Base-by-base conservation (phyloP, 164 flowering plant genomes). In the Annona cherimola region DNA sequence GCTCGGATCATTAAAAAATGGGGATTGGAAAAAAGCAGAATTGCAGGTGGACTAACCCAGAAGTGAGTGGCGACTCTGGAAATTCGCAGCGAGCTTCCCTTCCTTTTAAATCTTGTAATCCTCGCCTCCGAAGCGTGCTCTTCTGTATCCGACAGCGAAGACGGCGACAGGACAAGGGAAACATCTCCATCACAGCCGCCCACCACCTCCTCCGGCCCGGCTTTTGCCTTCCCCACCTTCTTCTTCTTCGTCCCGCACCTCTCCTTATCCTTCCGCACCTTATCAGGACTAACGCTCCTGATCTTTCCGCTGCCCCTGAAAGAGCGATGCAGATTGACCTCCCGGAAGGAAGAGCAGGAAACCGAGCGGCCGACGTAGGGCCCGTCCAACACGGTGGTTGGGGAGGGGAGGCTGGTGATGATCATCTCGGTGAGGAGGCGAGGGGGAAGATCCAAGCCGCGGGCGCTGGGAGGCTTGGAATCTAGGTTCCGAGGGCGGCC, bases 361-460 rank as follows among this genome's bases (percentile, higher is more conserved):
- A 74, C 20, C 0, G 88, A 77, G 35, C 86, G 82, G 11, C 84
- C 81, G 64, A 71, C 71, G 54, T 85, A 78, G n/a, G 90, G 90
- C 4, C 88, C 93, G 8, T 86, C 89, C 54, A 89, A 69, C 1
- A 86, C 93, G 0, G 88, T 87, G 0, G 87, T 85, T 1, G 97
- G 94, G 0, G 97, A 89, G 63, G 85, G 79, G 66, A 69, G 61
- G 62, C 69, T 77, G 26, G 67, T 63, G 35, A 70, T 66, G 69
- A 73, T 75, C 2, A 54, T 71, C 59, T 71, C 76, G 4, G 69
- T 3, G 18, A 79, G 61, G 79, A 89, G 75, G 79, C 92, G 77
- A 39, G 97, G 97, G 19, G 97, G 94, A 19, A 86, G 84, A 3
- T 86, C 92, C 64, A 91, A 70, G 67, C 84, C 77, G 81, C 86